Percentiles rank a stretch among this genome's conserved stretches.
Conservation (phyloP, 2,329 filamentous ascomycete genomes). For the Daldinia sp. region DNA sequence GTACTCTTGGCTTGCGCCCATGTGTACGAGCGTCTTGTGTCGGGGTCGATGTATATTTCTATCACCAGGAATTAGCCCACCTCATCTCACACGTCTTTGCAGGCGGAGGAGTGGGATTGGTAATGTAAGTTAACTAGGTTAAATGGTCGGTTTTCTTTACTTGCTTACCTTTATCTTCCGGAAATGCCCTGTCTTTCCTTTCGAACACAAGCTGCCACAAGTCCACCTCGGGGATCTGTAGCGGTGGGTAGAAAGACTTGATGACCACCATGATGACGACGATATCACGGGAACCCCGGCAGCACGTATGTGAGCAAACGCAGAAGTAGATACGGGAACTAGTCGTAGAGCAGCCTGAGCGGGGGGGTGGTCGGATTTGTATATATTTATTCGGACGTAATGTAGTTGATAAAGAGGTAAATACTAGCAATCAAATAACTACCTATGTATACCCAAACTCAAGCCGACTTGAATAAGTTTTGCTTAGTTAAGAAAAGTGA, state of each 20-base stretch:
- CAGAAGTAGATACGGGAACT: not conserved
- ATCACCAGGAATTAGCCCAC: slow-evolving; percentile 3
- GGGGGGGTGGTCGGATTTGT: not conserved
- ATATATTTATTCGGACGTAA: not conserved
- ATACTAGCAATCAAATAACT: too few relatives aligned
- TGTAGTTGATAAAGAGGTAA: not conserved
- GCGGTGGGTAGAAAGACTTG: slow-evolving; percentile 67
- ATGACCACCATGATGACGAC: slow-evolving; percentile 67
- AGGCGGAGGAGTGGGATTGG: not conserved
- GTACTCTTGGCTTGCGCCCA: slow-evolving; percentile 71
- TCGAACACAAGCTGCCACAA: slow-evolving; percentile 84
- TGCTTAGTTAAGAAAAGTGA: not conserved
- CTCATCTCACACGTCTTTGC: not conserved
- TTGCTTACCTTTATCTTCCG: slow-evolving; percentile 74
- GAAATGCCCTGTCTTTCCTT: slow-evolving; percentile 67
- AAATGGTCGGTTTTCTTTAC: too few relatives aligned
- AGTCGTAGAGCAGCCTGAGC: not conserved
- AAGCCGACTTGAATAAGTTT: not conserved
- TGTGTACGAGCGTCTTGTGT: slow-evolving; percentile 74
- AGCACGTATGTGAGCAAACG: not conserved
- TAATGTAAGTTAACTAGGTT: not conserved
- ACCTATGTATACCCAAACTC: not conserved
- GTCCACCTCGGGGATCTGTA: slow-evolving; percentile 78
- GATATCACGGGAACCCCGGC: not conserved
- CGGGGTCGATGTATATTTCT: slow-evolving; percentile 70